Conservation (phyloP, 2,329 filamentous ascomycete species). For the Colletotrichum karsti region DNA sequence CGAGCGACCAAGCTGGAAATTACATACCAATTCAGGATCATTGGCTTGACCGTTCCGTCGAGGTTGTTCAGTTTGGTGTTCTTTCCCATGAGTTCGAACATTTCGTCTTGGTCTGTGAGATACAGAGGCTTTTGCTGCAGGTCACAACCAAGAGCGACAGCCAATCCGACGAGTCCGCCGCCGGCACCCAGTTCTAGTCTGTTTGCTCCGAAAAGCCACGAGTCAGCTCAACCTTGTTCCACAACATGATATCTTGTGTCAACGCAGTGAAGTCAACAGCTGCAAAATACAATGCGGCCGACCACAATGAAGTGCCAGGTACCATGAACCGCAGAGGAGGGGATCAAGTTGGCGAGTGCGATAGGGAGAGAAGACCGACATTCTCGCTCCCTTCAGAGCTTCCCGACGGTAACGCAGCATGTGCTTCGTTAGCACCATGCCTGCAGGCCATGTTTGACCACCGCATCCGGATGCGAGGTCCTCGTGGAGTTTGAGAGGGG, state of each 20-base stretch:
- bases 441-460: slow-evolving; percentile 93
- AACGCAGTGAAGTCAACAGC: not conserved
- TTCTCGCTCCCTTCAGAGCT: slow-evolving; percentile 71
- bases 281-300: not conserved
- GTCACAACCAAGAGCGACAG: slow-evolving; percentile 58
- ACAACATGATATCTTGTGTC: not conserved
- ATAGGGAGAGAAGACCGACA: slow-evolving; percentile 64
- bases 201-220: slow-evolving; percentile 25
- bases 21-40: slow-evolving; percentile 82
- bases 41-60: slow-evolving; percentile 67
- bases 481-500: slow-evolving; percentile 80
- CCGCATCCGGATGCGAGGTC: slow-evolving; percentile 90
- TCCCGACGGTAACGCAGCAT: slow-evolving; percentile 77
- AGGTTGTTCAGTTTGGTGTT: slow-evolving; percentile 88
- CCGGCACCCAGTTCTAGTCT: slow-evolving; percentile 94
- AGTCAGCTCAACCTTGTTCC: slow-evolving; percentile 11
- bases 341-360: not conserved
- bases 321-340: not conserved
- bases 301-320: not conserved
- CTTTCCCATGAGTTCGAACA: slow-evolving; percentile 85
- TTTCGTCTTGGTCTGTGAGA: slow-evolving; percentile 88
- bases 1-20: not conserved
- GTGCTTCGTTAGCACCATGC: slow-evolving; percentile 87
- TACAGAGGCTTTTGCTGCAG: slow-evolving; percentile 65
- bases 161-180: slow-evolving; percentile 83